A percentile compares a stretch with the other conserved stretches of the same genome.
These are phyloP conservation scores for Isatis lusitanica DNA, from an alignment of 441 rosid genomes.

Conservation along the genomic window DNA sequence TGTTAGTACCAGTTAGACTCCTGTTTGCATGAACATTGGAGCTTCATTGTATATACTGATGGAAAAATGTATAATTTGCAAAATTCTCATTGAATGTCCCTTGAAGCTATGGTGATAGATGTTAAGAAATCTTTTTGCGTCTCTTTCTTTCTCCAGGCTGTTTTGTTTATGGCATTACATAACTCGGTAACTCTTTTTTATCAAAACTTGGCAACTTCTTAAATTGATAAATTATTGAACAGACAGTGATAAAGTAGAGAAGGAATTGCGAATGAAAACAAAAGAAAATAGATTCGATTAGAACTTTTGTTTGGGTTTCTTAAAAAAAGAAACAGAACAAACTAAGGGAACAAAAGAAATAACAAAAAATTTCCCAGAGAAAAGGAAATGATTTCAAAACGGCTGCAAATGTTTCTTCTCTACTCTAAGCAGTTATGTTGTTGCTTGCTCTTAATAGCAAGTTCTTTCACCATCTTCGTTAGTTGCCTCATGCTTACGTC, in stretches of 20 bases:
- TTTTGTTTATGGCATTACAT: neutral
- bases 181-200: neutral
- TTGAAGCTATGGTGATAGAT: neutral
- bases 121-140: neutral
- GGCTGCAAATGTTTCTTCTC: neutral
- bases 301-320: conserved; percentile 11
- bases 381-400: conserved; percentile 6
- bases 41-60: conserved; percentile 27
- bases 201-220: neutral
- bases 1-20: conserved; percentile 14
- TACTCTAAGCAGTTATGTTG: conserved; percentile 26
- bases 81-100: neutral
- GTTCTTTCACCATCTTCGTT: conserved; percentile 33
- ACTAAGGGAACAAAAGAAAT: neutral
- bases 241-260: neutral
- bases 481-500: conserved; percentile 34
- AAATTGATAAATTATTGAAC: neutral
- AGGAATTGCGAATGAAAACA: neutral
- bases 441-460: conserved; percentile 30
- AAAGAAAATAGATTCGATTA: neutral
- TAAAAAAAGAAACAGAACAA: neutral
- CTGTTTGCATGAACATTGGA: conserved; percentile 21
- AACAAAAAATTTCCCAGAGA: conserved; percentile 2
- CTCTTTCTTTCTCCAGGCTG: neutral
- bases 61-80: conserved; percentile 2